Percentiles rank a stretch among this genome's conserved stretches.
These are phyloP conservation scores for Westerdykella sp. DNA, from an alignment of 2,329 filamentous ascomycete species.

Conservation along the genomic window DNA sequence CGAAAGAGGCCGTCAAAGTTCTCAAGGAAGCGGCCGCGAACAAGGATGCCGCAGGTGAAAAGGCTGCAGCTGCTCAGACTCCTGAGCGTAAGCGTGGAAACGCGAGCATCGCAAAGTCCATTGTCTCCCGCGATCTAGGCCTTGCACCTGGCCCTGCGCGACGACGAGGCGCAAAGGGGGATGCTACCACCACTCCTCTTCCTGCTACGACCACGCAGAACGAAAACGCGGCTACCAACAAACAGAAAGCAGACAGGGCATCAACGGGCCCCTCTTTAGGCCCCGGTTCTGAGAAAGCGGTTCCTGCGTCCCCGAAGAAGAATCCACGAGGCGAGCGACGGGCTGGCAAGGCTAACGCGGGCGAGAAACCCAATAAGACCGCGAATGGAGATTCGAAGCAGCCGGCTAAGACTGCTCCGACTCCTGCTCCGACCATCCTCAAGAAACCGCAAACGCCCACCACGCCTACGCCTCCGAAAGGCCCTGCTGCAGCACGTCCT, in stretches of 20 bases:
- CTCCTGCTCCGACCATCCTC: slow-evolving; percentile 32
- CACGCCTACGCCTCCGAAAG: slow-evolving; percentile 22
- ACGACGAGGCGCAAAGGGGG: slow-evolving; percentile 35
- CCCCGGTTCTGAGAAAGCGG: slow-evolving; percentile 20
- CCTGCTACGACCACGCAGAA: slow-evolving; percentile 16
- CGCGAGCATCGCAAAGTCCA: slow-evolving; percentile 49
- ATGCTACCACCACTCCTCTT: slow-evolving; percentile 11
- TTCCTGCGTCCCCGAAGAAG: slow-evolving; percentile 31
- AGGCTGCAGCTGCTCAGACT: slow-evolving; percentile 32
- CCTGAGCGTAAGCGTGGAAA: slow-evolving; percentile 50
- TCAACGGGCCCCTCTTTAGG: slow-evolving; percentile 10
- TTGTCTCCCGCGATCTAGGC: slow-evolving; percentile 58
- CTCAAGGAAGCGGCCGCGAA: slow-evolving; percentile 31
- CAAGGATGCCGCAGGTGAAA: slow-evolving; percentile 23
- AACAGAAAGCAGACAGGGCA: slow-evolving; percentile 26
- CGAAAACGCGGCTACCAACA: slow-evolving; percentile 22
- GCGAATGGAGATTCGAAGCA: slow-evolving; percentile 18
- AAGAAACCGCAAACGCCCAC: slow-evolving; percentile 30
- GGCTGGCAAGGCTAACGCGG: slow-evolving; percentile 32
- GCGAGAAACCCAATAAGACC: slow-evolving; percentile 30
- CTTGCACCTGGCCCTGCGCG: slow-evolving; percentile 45
- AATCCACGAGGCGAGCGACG: slow-evolving; percentile 36
- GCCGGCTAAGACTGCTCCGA: slow-evolving; percentile 19
- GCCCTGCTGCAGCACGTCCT: slow-evolving; percentile 23
- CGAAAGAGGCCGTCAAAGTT: slow-evolving; percentile 57